A percentile compares a stretch with the other conserved stretches of the same genome.
Conservation (phyloP, 2,329 filamentous ascomycete species). For the Phyllosticta citriasiana region DNA sequence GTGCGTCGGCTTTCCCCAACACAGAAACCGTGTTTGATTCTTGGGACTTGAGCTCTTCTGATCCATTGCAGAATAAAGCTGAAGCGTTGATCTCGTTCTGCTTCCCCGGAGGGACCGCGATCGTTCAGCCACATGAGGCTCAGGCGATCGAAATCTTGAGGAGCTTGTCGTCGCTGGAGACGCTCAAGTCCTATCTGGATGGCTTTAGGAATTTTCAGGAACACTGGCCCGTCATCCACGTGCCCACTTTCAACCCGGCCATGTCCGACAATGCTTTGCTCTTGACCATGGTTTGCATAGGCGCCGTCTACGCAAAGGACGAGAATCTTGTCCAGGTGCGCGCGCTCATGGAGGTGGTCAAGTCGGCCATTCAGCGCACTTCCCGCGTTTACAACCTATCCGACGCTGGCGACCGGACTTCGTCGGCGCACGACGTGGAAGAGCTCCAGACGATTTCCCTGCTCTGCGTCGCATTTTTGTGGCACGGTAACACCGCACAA, state of each 20-base stretch:
- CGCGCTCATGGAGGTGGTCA: slow-evolving; percentile 56
- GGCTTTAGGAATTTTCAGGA: slow-evolving; percentile 63
- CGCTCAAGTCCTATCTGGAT: slow-evolving; percentile 60
- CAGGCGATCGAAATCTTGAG: slow-evolving; percentile 44
- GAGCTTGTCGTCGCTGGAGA: slow-evolving; percentile 53
- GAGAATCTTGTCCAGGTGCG: slow-evolving; percentile 52
- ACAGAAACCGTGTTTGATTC: slow-evolving; percentile 26
- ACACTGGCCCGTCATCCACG: slow-evolving; percentile 64
- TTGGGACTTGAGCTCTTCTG: slow-evolving; percentile 33
- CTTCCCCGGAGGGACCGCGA: slow-evolving; percentile 30
- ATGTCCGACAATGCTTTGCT: slow-evolving; percentile 58
- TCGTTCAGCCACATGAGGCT: slow-evolving; percentile 19
- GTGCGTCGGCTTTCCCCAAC: slow-evolving; percentile 33
- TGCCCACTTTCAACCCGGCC: slow-evolving; percentile 59
- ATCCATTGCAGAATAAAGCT: slow-evolving; percentile 38
- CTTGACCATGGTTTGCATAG: slow-evolving; percentile 61
- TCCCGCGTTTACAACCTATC: slow-evolving; percentile 39
- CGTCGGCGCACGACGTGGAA: slow-evolving; percentile 41
- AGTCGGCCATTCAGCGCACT: slow-evolving; percentile 48
- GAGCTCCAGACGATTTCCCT: slow-evolving; percentile 59
- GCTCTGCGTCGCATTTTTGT: slow-evolving; percentile 52
- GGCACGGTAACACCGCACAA: slow-evolving; percentile 60
- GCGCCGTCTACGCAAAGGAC: slow-evolving; percentile 62
- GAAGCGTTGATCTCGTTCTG: slow-evolving; percentile 39
- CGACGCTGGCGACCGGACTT: slow-evolving; percentile 20